Percentiles rank a stretch among this genome's conserved stretches.
phyloP scores from a whole-genome alignment of 768 basidiomycete species.

The Suillus weaverae region DNA sequence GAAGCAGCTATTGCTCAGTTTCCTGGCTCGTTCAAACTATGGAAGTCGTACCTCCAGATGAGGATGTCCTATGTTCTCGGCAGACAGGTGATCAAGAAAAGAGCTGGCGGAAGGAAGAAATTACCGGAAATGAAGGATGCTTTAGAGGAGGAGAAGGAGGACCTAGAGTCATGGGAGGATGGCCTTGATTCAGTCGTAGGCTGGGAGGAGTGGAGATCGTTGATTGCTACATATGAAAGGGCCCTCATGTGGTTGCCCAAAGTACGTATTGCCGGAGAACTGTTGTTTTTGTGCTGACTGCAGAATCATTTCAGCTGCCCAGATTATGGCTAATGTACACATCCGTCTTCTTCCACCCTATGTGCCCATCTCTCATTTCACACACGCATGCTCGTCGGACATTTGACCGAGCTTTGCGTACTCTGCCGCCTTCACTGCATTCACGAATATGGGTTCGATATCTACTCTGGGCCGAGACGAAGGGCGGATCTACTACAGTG shows the following conservation, averaged over 20 bases:
- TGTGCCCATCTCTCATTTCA: conserved; percentile 80
- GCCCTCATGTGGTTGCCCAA: conserved; percentile 93
- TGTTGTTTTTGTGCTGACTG: conserved; percentile 10
- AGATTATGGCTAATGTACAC: conserved; percentile 93
- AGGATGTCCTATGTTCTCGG: conserved; percentile 88
- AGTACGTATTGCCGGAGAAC: conserved; percentile 42
- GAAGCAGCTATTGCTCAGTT: conserved; percentile 89
- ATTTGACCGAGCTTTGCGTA: conserved; percentile 91
- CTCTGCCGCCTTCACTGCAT: conserved; percentile 91
- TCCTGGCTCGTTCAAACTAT: conserved; percentile 89
- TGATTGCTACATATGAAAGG: conserved; percentile 88
- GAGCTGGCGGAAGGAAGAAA: conserved; percentile 87
- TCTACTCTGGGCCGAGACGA: conserved; percentile 85
- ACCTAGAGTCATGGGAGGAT: conserved; percentile 81
- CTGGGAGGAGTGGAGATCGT: conserved; percentile 92
- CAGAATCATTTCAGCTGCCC: conserved; percentile 61
- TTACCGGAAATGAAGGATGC: conserved; percentile 89
- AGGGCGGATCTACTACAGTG: conserved; percentile 77
- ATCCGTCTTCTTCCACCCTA: conserved; percentile 85
- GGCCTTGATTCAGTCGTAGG: conserved; percentile 89
- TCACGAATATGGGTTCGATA: conserved; percentile 91
- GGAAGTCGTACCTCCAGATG: conserved; percentile 88
- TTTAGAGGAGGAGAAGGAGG: conserved; percentile 79
- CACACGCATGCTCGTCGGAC: conserved; percentile 91
- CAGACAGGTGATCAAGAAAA: conserved; percentile 66